These are phyloP conservation scores for Penicillium argentinense DNA, from an alignment of 495 filamentous ascomycete species.

Conservation along the genomic window DNA sequence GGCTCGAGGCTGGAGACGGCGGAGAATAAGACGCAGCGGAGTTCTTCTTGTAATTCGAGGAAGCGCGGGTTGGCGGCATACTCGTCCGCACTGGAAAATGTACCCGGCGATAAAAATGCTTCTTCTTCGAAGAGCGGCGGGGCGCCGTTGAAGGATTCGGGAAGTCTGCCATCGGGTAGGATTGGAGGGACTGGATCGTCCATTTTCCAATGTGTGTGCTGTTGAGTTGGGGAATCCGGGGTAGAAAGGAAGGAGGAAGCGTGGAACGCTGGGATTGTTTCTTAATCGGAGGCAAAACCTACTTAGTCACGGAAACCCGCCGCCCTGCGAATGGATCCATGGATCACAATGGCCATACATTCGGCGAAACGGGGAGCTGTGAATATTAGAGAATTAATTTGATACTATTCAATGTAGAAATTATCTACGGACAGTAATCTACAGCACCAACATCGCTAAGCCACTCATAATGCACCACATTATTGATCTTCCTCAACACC, in stretches of 20 bases:
- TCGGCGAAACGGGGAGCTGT: background rate
- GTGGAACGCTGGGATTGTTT: constrained; percentile 10
- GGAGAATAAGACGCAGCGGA: constrained; percentile 27
- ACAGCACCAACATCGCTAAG: constrained; percentile 16
- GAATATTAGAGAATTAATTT: background rate
- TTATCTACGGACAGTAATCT: constrained; percentile 18
- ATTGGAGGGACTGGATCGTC: constrained; percentile 18
- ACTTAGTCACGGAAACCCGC: constrained; percentile 19
- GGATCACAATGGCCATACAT: background rate
- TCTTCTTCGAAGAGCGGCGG: constrained; percentile 25
- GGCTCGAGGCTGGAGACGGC: constrained; percentile 29
- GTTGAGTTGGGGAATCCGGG: constrained; percentile 8
- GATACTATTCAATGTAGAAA: background rate
- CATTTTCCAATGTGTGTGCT: constrained; percentile 6
- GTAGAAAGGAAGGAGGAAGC: constrained; percentile 9
- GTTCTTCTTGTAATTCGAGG: constrained; percentile 29
- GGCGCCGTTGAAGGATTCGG: constrained; percentile 18
- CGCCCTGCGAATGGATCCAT: background rate
- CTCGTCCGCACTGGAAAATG: constrained; percentile 31
- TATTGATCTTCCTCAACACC: constrained; percentile 17
- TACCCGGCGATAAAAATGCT: constrained; percentile 27
- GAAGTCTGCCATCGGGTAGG: constrained; percentile 9
- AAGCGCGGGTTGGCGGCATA: constrained; percentile 31
- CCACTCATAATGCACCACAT: constrained; percentile 29
- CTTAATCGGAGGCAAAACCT: background rate